Conservation (phyloP, 768 basidiomycete genomes). For the Lanmaoa rubissima region DNA sequence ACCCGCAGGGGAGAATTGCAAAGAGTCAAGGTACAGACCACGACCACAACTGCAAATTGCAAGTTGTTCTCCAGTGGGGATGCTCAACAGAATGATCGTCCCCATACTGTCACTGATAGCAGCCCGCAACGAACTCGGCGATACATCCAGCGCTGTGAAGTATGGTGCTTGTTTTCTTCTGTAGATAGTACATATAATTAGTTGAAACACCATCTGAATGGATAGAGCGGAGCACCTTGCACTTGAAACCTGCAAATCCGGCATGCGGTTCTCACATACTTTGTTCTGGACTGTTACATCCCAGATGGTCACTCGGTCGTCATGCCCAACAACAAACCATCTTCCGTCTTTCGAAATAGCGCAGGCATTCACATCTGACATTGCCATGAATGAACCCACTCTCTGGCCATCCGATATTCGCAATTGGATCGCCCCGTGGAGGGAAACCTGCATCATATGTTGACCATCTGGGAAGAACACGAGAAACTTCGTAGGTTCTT, state of each 20-base stretch:
- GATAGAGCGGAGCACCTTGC: not conserved
- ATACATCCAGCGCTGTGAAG: not conserved
- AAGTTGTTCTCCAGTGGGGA: not conserved
- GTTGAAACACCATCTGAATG: not conserved
- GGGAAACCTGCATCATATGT: constrained; percentile 3
- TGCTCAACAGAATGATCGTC: not conserved
- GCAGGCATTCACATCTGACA: not conserved
- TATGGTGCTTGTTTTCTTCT: not conserved
- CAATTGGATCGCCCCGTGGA: not conserved
- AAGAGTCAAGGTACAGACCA: not conserved
- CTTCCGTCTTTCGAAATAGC: not conserved
- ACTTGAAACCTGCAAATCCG: not conserved
- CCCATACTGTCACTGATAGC: not conserved
- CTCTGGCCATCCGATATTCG: constrained; percentile 1
- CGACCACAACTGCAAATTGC: not conserved
- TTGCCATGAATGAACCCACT: not conserved
- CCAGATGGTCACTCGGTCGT: not conserved
- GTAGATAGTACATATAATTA: not conserved
- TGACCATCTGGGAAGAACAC: not conserved
- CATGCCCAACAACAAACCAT: not conserved
- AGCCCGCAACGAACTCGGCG: not conserved
- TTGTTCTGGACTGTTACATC: not conserved
- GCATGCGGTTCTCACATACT: not conserved
- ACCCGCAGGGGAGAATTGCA: not conserved
- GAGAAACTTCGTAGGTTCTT: not conserved